These are phyloP conservation scores for Myxozyma geophila DNA, from an alignment of 805 yeast genomes.

Conservation along the genomic window DNA sequence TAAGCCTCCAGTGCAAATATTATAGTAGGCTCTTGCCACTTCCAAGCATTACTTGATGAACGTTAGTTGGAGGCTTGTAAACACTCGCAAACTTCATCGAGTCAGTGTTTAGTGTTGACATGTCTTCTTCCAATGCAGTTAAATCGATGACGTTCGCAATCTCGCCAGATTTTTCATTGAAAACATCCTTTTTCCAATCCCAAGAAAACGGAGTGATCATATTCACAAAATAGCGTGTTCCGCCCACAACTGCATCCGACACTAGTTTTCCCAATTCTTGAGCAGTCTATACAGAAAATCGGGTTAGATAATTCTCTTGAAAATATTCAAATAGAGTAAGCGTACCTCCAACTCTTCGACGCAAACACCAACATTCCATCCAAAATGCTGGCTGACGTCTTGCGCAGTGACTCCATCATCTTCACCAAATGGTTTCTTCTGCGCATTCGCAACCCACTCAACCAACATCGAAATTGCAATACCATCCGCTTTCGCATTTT, in stretches of 20 bases:
- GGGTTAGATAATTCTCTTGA: constrained; percentile 45
- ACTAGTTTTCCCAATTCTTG: constrained; percentile 14
- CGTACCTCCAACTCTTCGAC: constrained; percentile 62
- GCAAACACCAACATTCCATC: constrained; percentile 69
- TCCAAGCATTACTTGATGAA: neutral
- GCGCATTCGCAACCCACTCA: constrained; percentile 15
- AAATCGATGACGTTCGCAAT: neutral
- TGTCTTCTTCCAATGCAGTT: constrained; percentile 7
- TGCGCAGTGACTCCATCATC: constrained; percentile 43
- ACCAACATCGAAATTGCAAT: constrained; percentile 40
- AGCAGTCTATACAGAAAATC: constrained; percentile 1
- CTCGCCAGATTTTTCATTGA: constrained; percentile 6
- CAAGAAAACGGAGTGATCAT: constrained; percentile 7
- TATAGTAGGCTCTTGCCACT: constrained; percentile 1
- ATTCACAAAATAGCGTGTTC: constrained; percentile 66
- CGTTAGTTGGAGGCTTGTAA: neutral
- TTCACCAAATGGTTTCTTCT: constrained; percentile 5
- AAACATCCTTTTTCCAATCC: constrained; percentile 10
- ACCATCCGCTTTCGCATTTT: constrained; percentile 45
- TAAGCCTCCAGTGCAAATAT: neutral
- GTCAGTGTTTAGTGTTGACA: neutral
- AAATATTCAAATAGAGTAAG: constrained; percentile 59
- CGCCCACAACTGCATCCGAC: constrained; percentile 66
- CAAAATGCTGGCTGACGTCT: constrained; percentile 32
- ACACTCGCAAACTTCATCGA: neutral